These are phyloP conservation scores for Aspergillus uvarum DNA, from an alignment of 2,329 filamentous ascomycete genomes.

Conservation along the genomic window DNA sequence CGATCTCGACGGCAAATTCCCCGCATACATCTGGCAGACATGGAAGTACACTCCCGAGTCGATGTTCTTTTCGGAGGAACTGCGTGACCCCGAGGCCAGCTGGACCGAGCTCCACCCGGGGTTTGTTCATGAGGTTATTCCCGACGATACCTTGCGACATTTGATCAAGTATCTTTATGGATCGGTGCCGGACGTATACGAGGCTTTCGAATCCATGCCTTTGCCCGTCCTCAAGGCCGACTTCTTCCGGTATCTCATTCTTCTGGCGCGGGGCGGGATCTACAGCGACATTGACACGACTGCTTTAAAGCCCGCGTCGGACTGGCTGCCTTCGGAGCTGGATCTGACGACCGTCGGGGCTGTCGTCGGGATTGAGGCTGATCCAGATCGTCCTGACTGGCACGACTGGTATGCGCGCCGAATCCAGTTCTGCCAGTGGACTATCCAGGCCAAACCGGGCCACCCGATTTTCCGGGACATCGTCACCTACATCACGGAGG, in stretches of 20 bases:
- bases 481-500: conserved; percentile 79
- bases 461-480: conserved; percentile 89
- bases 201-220: conserved; percentile 72
- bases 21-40: conserved; percentile 98
- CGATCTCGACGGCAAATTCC: conserved; percentile 83
- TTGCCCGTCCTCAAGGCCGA: conserved; percentile 75
- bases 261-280: conserved; percentile 74
- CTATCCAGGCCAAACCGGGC: conserved; percentile 91
- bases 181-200: conserved; percentile 72
- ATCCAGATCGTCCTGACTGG: conserved; percentile 92
- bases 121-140: conserved; percentile 95
- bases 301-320: conserved; percentile 75
- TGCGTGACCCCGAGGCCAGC: conserved; percentile 80
- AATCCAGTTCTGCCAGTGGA: conserved; percentile 99
- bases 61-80: conserved; percentile 68
- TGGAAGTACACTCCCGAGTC: conserved; percentile 87
- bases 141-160: conserved; percentile 80
- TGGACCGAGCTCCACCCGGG: conserved; percentile 86
- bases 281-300: conserved; percentile 93
- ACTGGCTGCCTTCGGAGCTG: conserved; percentile 82
- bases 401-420: conserved; percentile 91
- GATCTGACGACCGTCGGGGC: conserved; percentile 77
- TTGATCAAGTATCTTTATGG: conserved; percentile 85
- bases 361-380: conserved; percentile 92
- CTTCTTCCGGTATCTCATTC: conserved; percentile 72